Conservation (phyloP, 1,284 basidiomycete species). For the Leccinum proximum region DNA sequence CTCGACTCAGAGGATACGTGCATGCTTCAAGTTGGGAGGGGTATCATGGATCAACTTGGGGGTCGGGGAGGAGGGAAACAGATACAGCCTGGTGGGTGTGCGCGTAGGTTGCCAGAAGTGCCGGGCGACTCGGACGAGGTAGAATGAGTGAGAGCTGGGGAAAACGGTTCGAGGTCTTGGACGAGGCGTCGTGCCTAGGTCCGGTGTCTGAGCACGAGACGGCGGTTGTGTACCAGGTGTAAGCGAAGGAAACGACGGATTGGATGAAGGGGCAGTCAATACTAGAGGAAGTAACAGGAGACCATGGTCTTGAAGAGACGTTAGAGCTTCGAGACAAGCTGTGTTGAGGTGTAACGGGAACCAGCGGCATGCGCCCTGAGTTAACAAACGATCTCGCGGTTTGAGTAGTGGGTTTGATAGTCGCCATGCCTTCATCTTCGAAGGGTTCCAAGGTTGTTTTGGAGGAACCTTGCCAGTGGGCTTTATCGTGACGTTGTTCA, state of each 20-base stretch:
- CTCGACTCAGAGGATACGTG: constrained; percentile 69
- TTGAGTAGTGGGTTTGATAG: constrained; percentile 47
- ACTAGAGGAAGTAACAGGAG: constrained; percentile 67
- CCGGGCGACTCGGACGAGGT: constrained; percentile 34
- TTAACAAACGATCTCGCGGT: constrained; percentile 32
- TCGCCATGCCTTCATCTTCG: constrained; percentile 48
- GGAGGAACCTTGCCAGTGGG: constrained; percentile 19
- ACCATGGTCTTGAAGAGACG: constrained; percentile 77
- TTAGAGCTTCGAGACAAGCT: constrained; percentile 73
- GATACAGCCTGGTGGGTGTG: constrained; percentile 5
- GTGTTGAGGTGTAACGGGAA: constrained; percentile 44
- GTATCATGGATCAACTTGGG: constrained; percentile 80
- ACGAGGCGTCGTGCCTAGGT: constrained; percentile 47
- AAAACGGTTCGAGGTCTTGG: constrained; percentile 70
- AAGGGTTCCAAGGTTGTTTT: constrained; percentile 73
- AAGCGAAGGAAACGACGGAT: constrained; percentile 41
- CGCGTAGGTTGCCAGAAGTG: constrained; percentile 28
- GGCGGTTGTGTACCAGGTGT: constrained; percentile 38
- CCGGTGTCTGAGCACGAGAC: constrained; percentile 36
- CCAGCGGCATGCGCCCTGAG: constrained; percentile 42
- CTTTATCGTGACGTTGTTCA: constrained; percentile 43
- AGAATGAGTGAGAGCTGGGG: constrained; percentile 49
- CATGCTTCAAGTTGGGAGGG: constrained; percentile 52
- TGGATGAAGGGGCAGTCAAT: constrained; percentile 65
- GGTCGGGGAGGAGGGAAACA: constrained; percentile 58